Evolutionary conservation across 2,329 filamentous ascomycete species (phyloP).

Genomic region (Immersiporthe knoxdaviesiana): DNA sequence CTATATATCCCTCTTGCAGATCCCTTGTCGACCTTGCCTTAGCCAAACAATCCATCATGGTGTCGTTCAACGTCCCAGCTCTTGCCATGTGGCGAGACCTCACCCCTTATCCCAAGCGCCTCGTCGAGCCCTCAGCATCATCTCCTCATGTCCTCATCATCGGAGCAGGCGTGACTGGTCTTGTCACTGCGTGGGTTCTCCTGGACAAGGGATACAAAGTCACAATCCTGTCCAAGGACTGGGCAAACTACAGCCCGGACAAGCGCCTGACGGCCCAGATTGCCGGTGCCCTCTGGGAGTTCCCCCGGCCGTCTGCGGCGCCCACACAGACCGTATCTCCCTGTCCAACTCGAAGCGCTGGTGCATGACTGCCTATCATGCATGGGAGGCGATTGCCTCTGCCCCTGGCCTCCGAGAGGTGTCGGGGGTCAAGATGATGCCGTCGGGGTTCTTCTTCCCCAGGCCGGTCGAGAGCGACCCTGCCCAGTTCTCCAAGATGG

Average conservation of each 20-base stretch:
- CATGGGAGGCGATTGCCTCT: slow-evolving; percentile 45
- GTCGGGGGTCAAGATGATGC: slow-evolving; percentile 44
- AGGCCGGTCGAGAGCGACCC: slow-evolving; percentile 39
- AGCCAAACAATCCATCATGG: slow-evolving; percentile 16
- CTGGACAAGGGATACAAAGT: slow-evolving; percentile 49
- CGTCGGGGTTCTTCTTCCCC: slow-evolving; percentile 46
- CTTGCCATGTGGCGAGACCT: slow-evolving; percentile 29
- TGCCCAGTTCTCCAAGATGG: slow-evolving; percentile 43
- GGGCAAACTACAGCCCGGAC: slow-evolving; percentile 40
- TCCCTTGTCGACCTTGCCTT: background rate
- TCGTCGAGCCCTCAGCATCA: slow-evolving; percentile 17
- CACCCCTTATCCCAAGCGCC: slow-evolving; percentile 25
- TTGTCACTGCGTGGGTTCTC: slow-evolving; percentile 46
- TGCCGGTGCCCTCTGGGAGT: slow-evolving; percentile 52
- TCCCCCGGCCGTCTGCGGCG: slow-evolving; percentile 48
- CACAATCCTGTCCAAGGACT: slow-evolving; percentile 48
- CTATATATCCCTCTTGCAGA: background rate
- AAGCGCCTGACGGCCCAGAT: slow-evolving; percentile 50
- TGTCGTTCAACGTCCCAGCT: slow-evolving; percentile 18
- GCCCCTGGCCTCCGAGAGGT: slow-evolving; percentile 37
- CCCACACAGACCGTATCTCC: slow-evolving; percentile 46
- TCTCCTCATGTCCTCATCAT: slow-evolving; percentile 27
- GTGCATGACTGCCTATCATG: slow-evolving; percentile 46
- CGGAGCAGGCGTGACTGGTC: slow-evolving; percentile 33
- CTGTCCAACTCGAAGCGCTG: slow-evolving; percentile 45